Conservation (phyloP, 2,329 filamentous ascomycete species). For the Paecilomyces variotii region DNA sequence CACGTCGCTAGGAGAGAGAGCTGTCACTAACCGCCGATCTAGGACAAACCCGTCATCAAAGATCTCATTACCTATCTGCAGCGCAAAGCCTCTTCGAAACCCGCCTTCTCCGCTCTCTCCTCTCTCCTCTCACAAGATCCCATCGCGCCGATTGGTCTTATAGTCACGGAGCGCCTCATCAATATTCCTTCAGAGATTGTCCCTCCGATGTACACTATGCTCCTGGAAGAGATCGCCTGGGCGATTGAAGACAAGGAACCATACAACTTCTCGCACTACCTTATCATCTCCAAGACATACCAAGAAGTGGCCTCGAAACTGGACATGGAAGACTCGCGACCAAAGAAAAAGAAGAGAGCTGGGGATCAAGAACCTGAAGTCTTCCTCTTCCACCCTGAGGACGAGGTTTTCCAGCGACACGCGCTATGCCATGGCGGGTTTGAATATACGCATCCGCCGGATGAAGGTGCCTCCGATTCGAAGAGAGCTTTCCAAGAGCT, state of each 20-base stretch:
- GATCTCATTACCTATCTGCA: constrained; percentile 65
- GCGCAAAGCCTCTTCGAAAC: constrained; percentile 44
- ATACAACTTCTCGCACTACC: constrained; percentile 87
- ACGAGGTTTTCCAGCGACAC: constrained; percentile 76
- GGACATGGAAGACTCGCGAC: constrained; percentile 55
- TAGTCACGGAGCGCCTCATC: constrained; percentile 88
- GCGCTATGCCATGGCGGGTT: constrained; percentile 63
- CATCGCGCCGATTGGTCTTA: constrained; percentile 63
- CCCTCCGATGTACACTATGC: constrained; percentile 90
- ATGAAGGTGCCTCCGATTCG: constrained; percentile 76
- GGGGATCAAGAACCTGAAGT: constrained; percentile 44
- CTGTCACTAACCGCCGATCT: neutral
- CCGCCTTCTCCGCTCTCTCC: constrained; percentile 50
- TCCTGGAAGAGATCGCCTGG: constrained; percentile 81
- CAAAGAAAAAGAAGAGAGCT: constrained; percentile 59
- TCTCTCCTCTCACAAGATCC: constrained; percentile 49
- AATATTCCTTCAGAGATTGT: constrained; percentile 93
- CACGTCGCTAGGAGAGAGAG: neutral
- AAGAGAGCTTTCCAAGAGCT: constrained; percentile 92
- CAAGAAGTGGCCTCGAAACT: constrained; percentile 75
- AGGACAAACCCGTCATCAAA: constrained; percentile 63
- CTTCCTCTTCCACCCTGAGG: constrained; percentile 94
- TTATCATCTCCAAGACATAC: constrained; percentile 89
- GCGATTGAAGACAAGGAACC: constrained; percentile 86
- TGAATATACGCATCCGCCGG: constrained; percentile 68